Evolutionary conservation across 495 filamentous ascomycete species (phyloP).

Genomic region (Daldinia vernicosa): DNA sequence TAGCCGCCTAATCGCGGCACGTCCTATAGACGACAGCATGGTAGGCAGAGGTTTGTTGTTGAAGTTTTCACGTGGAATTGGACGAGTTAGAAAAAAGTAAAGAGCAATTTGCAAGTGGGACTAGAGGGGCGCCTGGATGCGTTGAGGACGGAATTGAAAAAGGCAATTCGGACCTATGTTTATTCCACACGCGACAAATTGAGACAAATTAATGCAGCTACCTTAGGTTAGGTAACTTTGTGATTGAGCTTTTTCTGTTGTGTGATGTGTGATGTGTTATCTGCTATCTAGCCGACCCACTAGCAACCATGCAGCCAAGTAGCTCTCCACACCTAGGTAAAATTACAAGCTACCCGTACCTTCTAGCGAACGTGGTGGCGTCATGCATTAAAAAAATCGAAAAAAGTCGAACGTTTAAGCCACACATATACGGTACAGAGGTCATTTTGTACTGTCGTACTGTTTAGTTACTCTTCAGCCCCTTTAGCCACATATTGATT

Average conservation of each 20-base stretch:
- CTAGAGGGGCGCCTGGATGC: conserved; percentile 2
- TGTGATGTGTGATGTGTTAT: background rate
- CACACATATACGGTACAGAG: background rate
- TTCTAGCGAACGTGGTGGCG: background rate
- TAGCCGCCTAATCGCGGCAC: conserved; percentile 45
- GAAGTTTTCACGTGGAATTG: background rate
- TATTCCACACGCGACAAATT: conserved; percentile 33
- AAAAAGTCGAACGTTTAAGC: background rate
- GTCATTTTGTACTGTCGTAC: no score
- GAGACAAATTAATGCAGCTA: conserved; percentile 5
- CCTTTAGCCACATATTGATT: no score
- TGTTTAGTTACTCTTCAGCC: no score
- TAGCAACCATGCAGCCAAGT: no score
- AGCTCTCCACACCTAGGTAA: conserved; percentile 7
- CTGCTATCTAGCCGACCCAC: conserved; percentile 9
- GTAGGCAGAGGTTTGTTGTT: conserved; percentile 17
- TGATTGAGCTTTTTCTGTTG: conserved; percentile 19
- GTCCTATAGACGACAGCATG: conserved; percentile 52
- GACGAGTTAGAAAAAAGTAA: background rate
- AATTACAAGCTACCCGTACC: background rate
- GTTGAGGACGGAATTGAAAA: conserved; percentile 3
- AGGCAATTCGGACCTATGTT: conserved; percentile 21
- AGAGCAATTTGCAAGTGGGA: background rate
- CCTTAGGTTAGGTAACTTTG: background rate
- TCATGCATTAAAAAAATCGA: background rate